Evolutionary conservation across 2,329 filamentous ascomycete genomes (phyloP).

Genomic region (Phaeosphaeriaceae sp.): DNA sequence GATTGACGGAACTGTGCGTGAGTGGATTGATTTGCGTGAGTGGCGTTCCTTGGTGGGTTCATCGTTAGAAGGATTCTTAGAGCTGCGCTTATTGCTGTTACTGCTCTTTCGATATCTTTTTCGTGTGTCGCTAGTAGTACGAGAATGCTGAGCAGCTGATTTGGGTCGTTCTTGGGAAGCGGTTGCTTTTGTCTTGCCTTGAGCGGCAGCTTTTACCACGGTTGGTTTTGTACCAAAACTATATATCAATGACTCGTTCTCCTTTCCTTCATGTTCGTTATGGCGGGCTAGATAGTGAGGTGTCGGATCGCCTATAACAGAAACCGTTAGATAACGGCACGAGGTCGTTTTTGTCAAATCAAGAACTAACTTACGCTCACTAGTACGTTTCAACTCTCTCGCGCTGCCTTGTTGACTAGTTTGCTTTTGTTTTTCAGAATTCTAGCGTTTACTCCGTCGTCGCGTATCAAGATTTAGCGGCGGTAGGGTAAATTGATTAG

Average conservation of each 20-base stretch:
- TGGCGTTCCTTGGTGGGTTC: constrained; percentile 27
- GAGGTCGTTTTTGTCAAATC: background rate
- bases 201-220: constrained; percentile 1
- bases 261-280: constrained; percentile 40
- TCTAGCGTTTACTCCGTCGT: constrained; percentile 19
- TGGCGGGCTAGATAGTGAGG: constrained; percentile 22
- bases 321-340: background rate
- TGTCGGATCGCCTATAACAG: constrained; percentile 25
- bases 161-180: constrained; percentile 27
- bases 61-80: constrained; percentile 11
- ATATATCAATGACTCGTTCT: constrained; percentile 36
- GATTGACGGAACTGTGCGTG: constrained; percentile 27
- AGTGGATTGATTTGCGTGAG: constrained; percentile 32
- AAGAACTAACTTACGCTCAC: constrained; percentile 17
- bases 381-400: constrained; percentile 30
- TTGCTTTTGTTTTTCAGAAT: constrained; percentile 16
- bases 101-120: constrained; percentile 1
- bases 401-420: constrained; percentile 21
- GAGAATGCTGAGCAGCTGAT: constrained; percentile 15
- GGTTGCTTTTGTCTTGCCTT: constrained; percentile 11
- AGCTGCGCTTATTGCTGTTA: background rate
- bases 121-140: constrained; percentile 6
- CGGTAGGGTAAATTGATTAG: constrained; percentile 26
- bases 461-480: constrained; percentile 27
- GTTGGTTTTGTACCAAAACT: constrained; percentile 17